These are phyloP conservation scores for Silene coronaria DNA, from an alignment of 179 eudicot species.

Conservation along the genomic window DNA sequence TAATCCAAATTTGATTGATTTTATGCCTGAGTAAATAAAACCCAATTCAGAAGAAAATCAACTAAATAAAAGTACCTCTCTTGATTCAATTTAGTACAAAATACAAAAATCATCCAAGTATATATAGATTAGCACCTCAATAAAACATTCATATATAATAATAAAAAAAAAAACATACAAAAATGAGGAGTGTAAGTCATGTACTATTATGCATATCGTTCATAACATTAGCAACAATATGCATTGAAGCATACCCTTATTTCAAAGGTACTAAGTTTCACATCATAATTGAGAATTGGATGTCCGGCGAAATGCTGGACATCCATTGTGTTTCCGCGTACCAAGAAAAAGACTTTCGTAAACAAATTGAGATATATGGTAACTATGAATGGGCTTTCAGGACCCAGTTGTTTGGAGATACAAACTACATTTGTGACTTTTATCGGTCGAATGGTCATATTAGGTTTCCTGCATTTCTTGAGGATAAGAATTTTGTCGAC, in stretches of 20 bases:
- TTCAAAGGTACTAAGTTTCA: conserved; percentile 2
- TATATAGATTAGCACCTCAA: too few species aligned
- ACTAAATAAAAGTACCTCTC: too few species aligned
- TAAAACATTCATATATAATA: too few species aligned
- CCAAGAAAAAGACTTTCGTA: background rate
- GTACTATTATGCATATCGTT: background rate
- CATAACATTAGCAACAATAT: background rate
- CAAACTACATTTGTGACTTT: conserved; percentile 10
- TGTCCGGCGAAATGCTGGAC: background rate
- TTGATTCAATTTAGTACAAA: too few species aligned
- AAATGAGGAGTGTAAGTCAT: background rate
- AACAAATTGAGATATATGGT: background rate
- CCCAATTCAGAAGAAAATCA: too few species aligned
- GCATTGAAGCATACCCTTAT: background rate
- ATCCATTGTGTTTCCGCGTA: background rate
- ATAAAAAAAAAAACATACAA: background rate
- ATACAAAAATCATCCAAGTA: too few species aligned
- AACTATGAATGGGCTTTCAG: background rate
- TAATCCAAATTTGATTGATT: too few species aligned
- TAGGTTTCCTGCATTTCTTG: background rate
- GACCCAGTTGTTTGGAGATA: background rate
- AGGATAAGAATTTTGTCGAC: conserved; percentile 9
- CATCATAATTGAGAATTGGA: background rate
- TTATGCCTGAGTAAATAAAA: too few species aligned
- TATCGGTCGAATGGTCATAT: background rate